phyloP scores from a whole-genome alignment of 352 stramenopile species.

The Phytophthora quininea region DNA sequence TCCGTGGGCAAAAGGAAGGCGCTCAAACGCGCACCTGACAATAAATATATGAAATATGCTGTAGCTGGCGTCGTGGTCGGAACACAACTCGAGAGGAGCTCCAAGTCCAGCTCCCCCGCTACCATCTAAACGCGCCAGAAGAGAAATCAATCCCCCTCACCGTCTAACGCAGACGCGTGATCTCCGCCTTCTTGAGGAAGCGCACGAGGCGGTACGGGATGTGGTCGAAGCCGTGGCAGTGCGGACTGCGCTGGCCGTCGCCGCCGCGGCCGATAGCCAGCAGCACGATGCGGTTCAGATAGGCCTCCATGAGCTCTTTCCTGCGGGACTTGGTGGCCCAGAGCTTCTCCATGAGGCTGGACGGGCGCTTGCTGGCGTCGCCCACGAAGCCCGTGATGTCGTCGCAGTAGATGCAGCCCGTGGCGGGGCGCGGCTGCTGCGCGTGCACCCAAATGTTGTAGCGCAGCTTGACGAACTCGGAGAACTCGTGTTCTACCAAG shows the following conservation, averaged over 20 bases:
- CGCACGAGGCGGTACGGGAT: slow-evolving; percentile 44
- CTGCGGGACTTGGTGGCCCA: slow-evolving; percentile 34
- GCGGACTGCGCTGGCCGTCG: slow-evolving; percentile 37
- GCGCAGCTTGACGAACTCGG: slow-evolving; percentile 50
- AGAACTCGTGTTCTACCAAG: slow-evolving; percentile 41
- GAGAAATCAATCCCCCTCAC: not conserved
- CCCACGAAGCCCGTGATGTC: slow-evolving; percentile 42
- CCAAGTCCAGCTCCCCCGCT: not conserved
- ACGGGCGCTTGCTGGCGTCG: slow-evolving; percentile 32
- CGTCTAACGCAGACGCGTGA: slow-evolving; percentile 31
- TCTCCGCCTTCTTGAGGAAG: slow-evolving; percentile 38
- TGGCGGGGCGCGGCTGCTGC: slow-evolving; percentile 34
- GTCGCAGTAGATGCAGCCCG: slow-evolving; percentile 45
- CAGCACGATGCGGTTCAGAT: slow-evolving; percentile 40
- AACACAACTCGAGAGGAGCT: too few relatives aligned
- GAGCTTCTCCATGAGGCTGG: slow-evolving; percentile 36
- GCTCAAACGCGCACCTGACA: not conserved
- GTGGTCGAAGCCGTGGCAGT: slow-evolving; percentile 47
- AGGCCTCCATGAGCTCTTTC: slow-evolving; percentile 39
- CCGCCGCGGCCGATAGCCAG: slow-evolving; percentile 37
- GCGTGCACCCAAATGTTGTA: slow-evolving; percentile 49
- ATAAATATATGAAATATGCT: slow-evolving; percentile 31
- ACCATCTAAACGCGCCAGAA: not conserved
- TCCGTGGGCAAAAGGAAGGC: too few relatives aligned
- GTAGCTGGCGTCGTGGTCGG: too few relatives aligned